Percentiles rank a stretch among this genome's conserved stretches.
Evolutionary conservation across 129 eudicot genomes (phyloP).

Genomic region (Smallanthus sonchifolius): DNA sequence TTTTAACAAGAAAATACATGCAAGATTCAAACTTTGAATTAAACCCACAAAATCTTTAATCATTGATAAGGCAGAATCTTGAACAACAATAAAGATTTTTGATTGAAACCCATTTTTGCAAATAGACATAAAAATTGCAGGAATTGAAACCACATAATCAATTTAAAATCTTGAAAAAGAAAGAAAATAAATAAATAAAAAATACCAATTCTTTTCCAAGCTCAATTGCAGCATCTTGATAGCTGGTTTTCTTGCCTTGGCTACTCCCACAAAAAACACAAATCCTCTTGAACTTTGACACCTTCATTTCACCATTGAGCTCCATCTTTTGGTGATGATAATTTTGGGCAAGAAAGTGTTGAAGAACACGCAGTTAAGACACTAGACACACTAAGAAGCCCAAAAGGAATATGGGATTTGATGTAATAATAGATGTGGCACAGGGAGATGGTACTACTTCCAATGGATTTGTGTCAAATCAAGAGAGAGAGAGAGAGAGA

Average conservation of each 20-base stretch:
- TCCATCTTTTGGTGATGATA: conserved; percentile 42
- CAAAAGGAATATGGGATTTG: conserved; percentile 24
- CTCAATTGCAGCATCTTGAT: conserved; percentile 96
- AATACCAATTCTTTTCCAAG: conserved; percentile 92
- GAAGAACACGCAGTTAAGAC: conserved; percentile 12
- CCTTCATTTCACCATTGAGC: conserved; percentile 51
- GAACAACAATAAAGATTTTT: conserved; percentile 16
- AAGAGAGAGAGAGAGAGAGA: conserved; percentile 13
- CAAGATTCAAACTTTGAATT: conserved; percentile 13
- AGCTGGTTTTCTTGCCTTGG: conserved; percentile 89
- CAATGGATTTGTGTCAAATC: conserved; percentile 38
- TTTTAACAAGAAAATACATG: conserved; percentile 9
- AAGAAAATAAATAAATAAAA: background rate
- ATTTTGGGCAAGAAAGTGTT: background rate
- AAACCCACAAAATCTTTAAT: conserved; percentile 18
- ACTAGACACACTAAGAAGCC: background rate
- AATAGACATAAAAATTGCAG: background rate
- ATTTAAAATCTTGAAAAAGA: conserved; percentile 3
- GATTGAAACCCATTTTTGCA: background rate
- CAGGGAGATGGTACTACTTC: conserved; percentile 6
- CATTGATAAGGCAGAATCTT: conserved; percentile 8
- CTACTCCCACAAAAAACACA: conserved; percentile 99
- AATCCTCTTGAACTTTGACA: conserved; percentile 76
- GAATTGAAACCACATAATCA: background rate
- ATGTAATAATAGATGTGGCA: conserved; percentile 16